A percentile compares a stretch with the other conserved stretches of the same genome.
These are phyloP conservation scores for Pythium pyrilobum DNA, from an alignment of 352 stramenopile genomes.

Conservation along the genomic window DNA sequence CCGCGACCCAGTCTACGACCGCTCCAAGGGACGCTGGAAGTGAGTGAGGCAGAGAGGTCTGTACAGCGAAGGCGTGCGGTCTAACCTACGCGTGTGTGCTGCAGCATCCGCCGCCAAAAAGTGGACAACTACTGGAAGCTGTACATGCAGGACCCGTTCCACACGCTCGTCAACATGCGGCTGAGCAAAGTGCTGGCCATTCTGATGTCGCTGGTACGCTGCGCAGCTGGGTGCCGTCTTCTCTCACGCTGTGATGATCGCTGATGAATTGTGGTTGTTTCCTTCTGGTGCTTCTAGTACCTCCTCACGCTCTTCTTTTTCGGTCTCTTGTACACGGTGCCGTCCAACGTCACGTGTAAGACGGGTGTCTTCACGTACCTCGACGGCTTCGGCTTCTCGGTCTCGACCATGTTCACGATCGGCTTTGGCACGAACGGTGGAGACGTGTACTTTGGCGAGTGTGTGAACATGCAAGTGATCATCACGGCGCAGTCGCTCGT, in stretches of 20 bases:
- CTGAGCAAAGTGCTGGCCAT: conserved; percentile 69
- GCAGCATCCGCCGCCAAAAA: conserved; percentile 73
- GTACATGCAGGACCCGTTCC: conserved; percentile 81
- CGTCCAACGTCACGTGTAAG: conserved; percentile 52
- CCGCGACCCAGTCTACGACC: conserved; percentile 54
- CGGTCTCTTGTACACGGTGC: conserved; percentile 67
- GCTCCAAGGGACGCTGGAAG: conserved; percentile 78
- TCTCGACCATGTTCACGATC: conserved; percentile 77
- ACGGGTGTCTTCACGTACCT: conserved; percentile 58
- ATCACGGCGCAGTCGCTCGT: conserved; percentile 90
- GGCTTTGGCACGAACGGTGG: conserved; percentile 74
- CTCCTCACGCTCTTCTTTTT: conserved; percentile 61
- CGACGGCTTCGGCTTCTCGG: conserved; percentile 78
- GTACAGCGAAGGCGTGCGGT: background rate
- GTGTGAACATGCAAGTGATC: conserved; percentile 89
- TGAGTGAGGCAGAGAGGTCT: conserved; percentile 21
- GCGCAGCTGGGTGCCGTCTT: too few species aligned
- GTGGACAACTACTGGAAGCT: conserved; percentile 78
- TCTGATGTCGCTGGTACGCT: conserved; percentile 26
- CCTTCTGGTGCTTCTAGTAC: too few species aligned
- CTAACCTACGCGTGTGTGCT: background rate
- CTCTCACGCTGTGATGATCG: too few species aligned
- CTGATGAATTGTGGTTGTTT: too few species aligned
- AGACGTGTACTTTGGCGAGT: conserved; percentile 89
- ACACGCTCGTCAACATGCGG: conserved; percentile 77